Evolutionary conservation across 2,329 filamentous ascomycete species (phyloP).

Genomic region (Onygenales sp.): DNA sequence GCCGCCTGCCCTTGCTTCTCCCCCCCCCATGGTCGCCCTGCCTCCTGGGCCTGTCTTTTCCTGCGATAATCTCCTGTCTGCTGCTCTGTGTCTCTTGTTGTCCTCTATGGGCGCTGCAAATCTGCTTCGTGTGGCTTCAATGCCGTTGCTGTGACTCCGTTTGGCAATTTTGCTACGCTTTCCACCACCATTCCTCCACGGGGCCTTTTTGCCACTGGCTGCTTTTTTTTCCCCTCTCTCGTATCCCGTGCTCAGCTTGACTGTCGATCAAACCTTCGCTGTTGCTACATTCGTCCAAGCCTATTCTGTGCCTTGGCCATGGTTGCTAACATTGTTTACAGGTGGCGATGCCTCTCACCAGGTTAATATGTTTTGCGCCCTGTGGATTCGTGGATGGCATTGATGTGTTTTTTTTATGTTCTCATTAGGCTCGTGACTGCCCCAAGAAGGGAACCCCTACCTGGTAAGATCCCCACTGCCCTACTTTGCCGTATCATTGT

Average conservation of each 20-base stretch:
- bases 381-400: slow-evolving; percentile 9
- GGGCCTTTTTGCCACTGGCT: no score
- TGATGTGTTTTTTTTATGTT: slow-evolving; percentile 18
- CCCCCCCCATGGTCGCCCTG: not conserved
- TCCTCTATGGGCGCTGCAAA: not conserved
- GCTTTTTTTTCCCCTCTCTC: not conserved
- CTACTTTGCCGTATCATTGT: not conserved
- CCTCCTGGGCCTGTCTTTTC: no score
- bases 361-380: slow-evolving; percentile 45
- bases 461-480: slow-evolving; percentile 48
- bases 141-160: no score
- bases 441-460: slow-evolving; percentile 74
- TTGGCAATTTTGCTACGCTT: no score
- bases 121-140: no score
- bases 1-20: not conserved
- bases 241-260: not conserved
- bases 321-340: slow-evolving; percentile 26
- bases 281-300: not conserved
- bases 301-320: not conserved
- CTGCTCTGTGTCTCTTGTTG: not conserved
- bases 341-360: slow-evolving; percentile 66
- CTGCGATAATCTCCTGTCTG: no score
- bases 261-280: not conserved
- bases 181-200: no score
- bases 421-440: slow-evolving; percentile 65